A percentile compares a stretch with the other conserved stretches of the same genome.
phyloP scores from a whole-genome alignment of 2,329 filamentous ascomycete species.

The Fusarium fracticaudum region DNA sequence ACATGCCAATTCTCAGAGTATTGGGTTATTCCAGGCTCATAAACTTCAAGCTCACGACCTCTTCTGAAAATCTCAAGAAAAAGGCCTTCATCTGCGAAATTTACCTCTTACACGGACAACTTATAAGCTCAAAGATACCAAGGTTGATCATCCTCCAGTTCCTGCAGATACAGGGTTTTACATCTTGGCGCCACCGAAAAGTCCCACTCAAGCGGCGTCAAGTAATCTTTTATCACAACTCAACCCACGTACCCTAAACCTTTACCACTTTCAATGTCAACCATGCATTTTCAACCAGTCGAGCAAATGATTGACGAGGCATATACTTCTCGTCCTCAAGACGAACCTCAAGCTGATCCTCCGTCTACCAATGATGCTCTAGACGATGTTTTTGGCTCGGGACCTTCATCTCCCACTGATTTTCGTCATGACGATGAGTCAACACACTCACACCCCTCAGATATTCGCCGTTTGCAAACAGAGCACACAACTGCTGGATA shows the following conservation, averaged over 20 bases:
- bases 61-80: background rate
- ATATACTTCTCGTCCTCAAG: slow-evolving; percentile 36
- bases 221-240: background rate
- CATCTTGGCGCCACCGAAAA: background rate
- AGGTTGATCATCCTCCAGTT: background rate
- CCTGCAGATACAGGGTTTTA: slow-evolving; percentile 8
- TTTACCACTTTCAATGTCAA: background rate
- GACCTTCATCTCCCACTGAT: slow-evolving; percentile 33
- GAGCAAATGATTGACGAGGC: slow-evolving; percentile 44
- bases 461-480: slow-evolving; percentile 77
- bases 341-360: slow-evolving; percentile 12
- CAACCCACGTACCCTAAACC: slow-evolving; percentile 16
- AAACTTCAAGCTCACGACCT: background rate
- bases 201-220: slow-evolving; percentile 10
- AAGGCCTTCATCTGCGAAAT: background rate
- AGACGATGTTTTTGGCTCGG: slow-evolving; percentile 51
- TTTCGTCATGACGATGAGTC: slow-evolving; percentile 6
- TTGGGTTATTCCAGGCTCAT: background rate
- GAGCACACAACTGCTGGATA: slow-evolving; percentile 89
- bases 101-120: background rate
- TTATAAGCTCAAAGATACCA: background rate
- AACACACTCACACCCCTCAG: slow-evolving; percentile 59
- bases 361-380: slow-evolving; percentile 40
- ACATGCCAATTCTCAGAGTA: background rate
- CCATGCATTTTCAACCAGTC: slow-evolving; percentile 50